phyloP scores from a whole-genome alignment of 129 eudicot genomes.

The Tagetes erecta region DNA sequence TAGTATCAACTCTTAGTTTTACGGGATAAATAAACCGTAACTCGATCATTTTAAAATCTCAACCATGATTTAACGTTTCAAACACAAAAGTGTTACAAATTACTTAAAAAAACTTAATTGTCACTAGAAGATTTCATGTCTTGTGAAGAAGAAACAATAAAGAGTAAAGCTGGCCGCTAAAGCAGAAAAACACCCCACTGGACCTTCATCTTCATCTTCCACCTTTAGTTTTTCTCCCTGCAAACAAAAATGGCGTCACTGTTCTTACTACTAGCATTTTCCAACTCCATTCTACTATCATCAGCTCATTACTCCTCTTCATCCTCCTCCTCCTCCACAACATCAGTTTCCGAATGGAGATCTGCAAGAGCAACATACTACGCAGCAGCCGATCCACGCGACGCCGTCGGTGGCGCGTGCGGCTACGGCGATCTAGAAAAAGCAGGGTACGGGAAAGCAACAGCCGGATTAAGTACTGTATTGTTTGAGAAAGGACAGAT shows the following conservation, averaged over 20 bases:
- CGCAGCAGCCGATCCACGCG: conserved; percentile 81
- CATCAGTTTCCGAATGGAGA: conserved; percentile 61
- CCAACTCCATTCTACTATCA: conserved; percentile 13
- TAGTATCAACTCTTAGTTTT: too few species aligned
- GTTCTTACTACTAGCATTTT: conserved; percentile 16
- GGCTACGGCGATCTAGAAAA: conserved; percentile 78
- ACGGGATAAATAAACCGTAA: too few species aligned
- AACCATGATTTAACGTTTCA: too few species aligned
- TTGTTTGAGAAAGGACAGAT: conserved; percentile 82
- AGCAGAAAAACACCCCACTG: conserved; percentile 11
- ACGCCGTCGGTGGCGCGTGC: conserved; percentile 88
- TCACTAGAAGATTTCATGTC: background rate
- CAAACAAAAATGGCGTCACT: conserved; percentile 11
- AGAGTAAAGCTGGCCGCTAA: conserved; percentile 18
- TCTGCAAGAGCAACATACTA: conserved; percentile 91
- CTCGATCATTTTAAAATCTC: too few species aligned
- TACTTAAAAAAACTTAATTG: too few species aligned
- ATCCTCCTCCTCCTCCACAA: conserved; percentile 39
- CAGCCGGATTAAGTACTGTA: conserved; percentile 71
- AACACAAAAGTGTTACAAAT: too few species aligned
- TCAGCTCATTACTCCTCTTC: conserved; percentile 55
- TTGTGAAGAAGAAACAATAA: background rate
- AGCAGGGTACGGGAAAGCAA: conserved; percentile 81
- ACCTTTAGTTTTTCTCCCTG: background rate
- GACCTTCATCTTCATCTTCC: background rate